A percentile compares a stretch with the other conserved stretches of the same genome.
phyloP scores from a whole-genome alignment of 179 eudicot genomes.

The Dionaea muscipula region DNA sequence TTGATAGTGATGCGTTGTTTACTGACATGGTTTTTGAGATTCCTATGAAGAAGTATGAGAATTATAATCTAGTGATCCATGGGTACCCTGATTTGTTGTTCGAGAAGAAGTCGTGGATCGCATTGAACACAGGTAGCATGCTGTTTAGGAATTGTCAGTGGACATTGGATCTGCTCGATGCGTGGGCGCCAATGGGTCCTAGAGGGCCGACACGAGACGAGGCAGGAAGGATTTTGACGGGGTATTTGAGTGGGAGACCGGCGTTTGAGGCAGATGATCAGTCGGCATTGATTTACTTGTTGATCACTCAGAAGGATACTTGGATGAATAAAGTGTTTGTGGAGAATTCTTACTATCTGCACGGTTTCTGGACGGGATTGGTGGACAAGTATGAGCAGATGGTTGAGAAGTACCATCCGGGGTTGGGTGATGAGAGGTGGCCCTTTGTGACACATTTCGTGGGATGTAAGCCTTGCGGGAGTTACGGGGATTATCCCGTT shows the following conservation, averaged over 20 bases:
- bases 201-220: slow-evolving; percentile 41
- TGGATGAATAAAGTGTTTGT: slow-evolving; percentile 54
- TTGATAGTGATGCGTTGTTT: slow-evolving; percentile 63
- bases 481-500: slow-evolving; percentile 45
- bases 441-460: slow-evolving; percentile 59
- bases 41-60: slow-evolving; percentile 35
- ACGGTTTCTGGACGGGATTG: slow-evolving; percentile 49
- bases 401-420: slow-evolving; percentile 39
- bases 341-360: slow-evolving; percentile 43
- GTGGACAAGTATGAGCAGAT: slow-evolving; percentile 47
- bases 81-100: slow-evolving; percentile 51
- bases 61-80: slow-evolving; percentile 42
- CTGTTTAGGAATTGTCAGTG: slow-evolving; percentile 52
- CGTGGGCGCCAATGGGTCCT: slow-evolving; percentile 60
- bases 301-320: slow-evolving; percentile 36
- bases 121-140: slow-evolving; percentile 55
- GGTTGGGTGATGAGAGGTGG: slow-evolving; percentile 54
- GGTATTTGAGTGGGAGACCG: slow-evolving; percentile 39
- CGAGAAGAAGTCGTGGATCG: slow-evolving; percentile 50
- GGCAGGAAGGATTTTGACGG: slow-evolving; percentile 38
- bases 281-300: slow-evolving; percentile 50
- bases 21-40: slow-evolving; percentile 58
- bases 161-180: slow-evolving; percentile 49
- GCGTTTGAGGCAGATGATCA: slow-evolving; percentile 65
- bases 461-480: slow-evolving; percentile 59